Conservation (phyloP, 225 moss, liverwort and hornwort genomes). For the Marchantia polymorpha region DNA sequence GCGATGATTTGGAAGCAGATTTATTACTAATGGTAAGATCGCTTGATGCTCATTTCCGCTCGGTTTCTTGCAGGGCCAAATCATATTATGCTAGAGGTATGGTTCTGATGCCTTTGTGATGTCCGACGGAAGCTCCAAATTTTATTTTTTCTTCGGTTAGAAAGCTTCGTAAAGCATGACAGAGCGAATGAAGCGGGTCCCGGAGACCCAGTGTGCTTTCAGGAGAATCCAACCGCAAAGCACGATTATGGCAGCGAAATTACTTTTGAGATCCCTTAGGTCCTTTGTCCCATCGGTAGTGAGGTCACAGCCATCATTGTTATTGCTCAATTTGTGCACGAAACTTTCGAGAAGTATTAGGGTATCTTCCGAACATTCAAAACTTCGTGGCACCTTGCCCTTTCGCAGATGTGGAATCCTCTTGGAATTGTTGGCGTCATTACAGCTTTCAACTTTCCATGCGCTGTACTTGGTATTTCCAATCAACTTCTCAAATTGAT, state of each 20-base stretch:
- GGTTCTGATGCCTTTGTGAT: neutral
- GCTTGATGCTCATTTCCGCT: neutral
- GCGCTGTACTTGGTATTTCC: conserved; percentile 79
- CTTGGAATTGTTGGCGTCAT: conserved; percentile 93
- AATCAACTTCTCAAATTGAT: neutral
- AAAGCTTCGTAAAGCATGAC: neutral
- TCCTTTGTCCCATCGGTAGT: neutral
- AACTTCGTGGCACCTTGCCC: neutral
- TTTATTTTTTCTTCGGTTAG: neutral
- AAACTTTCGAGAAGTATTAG: neutral
- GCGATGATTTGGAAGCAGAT: neutral
- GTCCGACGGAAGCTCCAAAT: neutral
- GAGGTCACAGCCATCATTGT: neutral
- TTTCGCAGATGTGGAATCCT: conserved; percentile 89
- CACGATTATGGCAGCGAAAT: neutral
- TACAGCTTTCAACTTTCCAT: conserved; percentile 93
- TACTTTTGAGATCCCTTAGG: neutral
- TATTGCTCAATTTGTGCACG: too few species aligned
- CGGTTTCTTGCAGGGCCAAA: conserved; percentile 62
- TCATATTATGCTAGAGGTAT: conserved; percentile 94
- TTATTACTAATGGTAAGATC: neutral
- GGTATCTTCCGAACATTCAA: neutral
- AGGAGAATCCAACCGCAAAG: neutral
- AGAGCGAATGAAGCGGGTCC: neutral
- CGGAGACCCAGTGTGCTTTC: neutral